These are phyloP conservation scores for Botrytis tulipae DNA, from an alignment of 2,329 filamentous ascomycete genomes.

Conservation along the genomic window DNA sequence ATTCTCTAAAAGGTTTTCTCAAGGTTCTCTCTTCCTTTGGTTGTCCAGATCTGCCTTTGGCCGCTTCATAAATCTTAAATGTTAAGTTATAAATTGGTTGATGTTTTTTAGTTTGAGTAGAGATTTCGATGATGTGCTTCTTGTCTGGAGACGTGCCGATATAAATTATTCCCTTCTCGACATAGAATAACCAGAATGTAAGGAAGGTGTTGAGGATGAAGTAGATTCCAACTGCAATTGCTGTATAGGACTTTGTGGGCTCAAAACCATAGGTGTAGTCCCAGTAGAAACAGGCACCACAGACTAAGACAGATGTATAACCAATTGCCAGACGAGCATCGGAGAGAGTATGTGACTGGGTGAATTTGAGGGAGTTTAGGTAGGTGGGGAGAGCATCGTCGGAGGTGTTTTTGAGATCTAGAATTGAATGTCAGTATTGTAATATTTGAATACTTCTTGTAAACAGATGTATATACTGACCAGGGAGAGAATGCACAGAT, in stretches of 20 bases:
- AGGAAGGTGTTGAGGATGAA: conserved; percentile 73
- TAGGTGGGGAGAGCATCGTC: conserved; percentile 95
- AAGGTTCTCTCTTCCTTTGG: conserved; percentile 46
- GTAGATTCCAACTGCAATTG: conserved; percentile 76
- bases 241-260: conserved; percentile 75
- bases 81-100: conserved; percentile 76
- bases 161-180: conserved; percentile 82
- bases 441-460: background rate
- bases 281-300: conserved; percentile 81
- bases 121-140: conserved; percentile 72
- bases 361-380: conserved; percentile 82
- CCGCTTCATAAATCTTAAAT: conserved; percentile 50
- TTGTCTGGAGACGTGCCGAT: conserved; percentile 56
- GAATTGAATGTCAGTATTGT: conserved; percentile 1
- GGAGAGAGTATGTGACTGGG: conserved; percentile 73
- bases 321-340: conserved; percentile 83
- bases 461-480: conserved; percentile 23
- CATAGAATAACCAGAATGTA: conserved; percentile 79
- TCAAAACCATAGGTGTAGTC: conserved; percentile 94
- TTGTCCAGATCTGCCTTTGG: conserved; percentile 23
- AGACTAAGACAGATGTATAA: conserved; percentile 76
- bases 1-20: conserved; percentile 65
- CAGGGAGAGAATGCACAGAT: conserved; percentile 22
- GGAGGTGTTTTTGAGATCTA: conserved; percentile 94
- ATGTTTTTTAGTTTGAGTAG: conserved; percentile 73